phyloP scores from a whole-genome alignment of 306 rosid genomes.

The Astragalus membranaceus region DNA sequence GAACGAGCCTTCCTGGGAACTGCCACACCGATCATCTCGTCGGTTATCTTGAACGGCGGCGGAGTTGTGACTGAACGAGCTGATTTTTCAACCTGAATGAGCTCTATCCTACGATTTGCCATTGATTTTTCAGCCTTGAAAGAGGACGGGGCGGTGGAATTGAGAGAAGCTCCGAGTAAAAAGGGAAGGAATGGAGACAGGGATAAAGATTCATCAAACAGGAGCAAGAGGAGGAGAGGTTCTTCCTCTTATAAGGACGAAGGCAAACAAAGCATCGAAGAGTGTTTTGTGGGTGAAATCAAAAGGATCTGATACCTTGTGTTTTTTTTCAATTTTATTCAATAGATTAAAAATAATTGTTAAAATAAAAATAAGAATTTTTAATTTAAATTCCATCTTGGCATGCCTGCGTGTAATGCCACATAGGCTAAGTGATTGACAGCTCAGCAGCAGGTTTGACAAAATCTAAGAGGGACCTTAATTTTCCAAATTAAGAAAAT shows the following conservation, averaged over 20 bases:
- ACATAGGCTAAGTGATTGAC: too few species aligned
- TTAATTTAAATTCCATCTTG: too few species aligned
- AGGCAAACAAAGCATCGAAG: constrained; percentile 33
- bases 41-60: constrained; percentile 28
- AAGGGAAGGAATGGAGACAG: constrained; percentile 31
- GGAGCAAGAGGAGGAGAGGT: constrained; percentile 42
- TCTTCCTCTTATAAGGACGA: constrained; percentile 35
- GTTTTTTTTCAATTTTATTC: too few species aligned
- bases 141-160: constrained; percentile 41
- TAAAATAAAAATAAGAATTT: too few species aligned
- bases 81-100: too few species aligned
- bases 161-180: constrained; percentile 28
- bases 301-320: too few species aligned
- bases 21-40: constrained; percentile 44
- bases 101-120: background rate
- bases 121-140: background rate
- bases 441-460: too few species aligned
- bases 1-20: constrained; percentile 85
- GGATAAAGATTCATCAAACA: constrained; percentile 19
- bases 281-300: constrained; percentile 37
- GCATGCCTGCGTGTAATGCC: too few species aligned
- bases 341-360: too few species aligned
- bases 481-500: too few species aligned
- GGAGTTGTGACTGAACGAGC: too few species aligned
- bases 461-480: too few species aligned